Percentiles rank a stretch among this genome's conserved stretches.
These are phyloP conservation scores for Schwanniomyces sp. DNA, from an alignment of 805 yeast species.

Conservation along the genomic window DNA sequence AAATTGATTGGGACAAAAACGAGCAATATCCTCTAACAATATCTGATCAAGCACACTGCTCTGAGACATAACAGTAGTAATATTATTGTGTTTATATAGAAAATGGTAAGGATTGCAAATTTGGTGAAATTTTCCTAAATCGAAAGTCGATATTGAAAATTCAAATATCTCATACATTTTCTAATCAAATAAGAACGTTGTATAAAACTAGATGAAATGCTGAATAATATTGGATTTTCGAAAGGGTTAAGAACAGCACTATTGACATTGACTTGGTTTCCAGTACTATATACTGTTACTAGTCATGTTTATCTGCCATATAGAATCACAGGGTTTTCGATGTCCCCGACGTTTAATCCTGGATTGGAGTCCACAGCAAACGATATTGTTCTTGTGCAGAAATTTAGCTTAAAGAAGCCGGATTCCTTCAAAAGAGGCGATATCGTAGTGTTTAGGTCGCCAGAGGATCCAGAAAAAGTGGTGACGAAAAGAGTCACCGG, in stretches of 20 bases:
- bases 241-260: conserved; percentile 22
- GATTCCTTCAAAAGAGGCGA: conserved; percentile 59
- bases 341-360: conserved; percentile 89
- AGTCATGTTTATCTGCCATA: conserved; percentile 75
- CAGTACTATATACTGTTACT: conserved; percentile 66
- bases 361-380: conserved; percentile 42
- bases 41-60: conserved; percentile 58
- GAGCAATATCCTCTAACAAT: conserved; percentile 75
- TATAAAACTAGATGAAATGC: background rate
- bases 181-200: background rate
- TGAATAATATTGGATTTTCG: background rate
- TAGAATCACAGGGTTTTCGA: conserved; percentile 75
- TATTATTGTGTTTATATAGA: background rate
- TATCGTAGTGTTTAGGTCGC: conserved; percentile 75
- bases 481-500: conserved; percentile 81
- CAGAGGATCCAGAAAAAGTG: conserved; percentile 73
- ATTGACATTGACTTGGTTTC: conserved; percentile 61
- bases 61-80: background rate
- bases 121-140: background rate
- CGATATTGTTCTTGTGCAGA: conserved; percentile 71
- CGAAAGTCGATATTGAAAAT: background rate
- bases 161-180: background rate
- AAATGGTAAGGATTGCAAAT: background rate
- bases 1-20: conserved; percentile 71
- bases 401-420: conserved; percentile 52